Conservation (phyloP, 177 flowering plant species). For the Vitis hybrid region DNA sequence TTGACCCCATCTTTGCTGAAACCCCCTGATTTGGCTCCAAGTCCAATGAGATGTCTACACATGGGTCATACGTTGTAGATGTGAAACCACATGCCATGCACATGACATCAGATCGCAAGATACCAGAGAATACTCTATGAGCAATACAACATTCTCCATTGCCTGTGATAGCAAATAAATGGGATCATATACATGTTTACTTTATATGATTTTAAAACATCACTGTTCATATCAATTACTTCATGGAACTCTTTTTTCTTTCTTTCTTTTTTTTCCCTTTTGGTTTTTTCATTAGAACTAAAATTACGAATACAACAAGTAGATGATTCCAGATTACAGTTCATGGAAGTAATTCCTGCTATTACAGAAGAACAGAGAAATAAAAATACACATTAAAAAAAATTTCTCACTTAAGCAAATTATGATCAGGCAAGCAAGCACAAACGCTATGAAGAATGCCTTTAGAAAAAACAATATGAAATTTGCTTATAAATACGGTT, state of each 20-base stretch:
- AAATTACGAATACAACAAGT: not conserved
- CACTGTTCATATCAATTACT: not conserved
- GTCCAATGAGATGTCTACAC: slow-evolving; percentile 71
- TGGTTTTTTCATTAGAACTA: too few relatives aligned
- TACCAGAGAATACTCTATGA: slow-evolving; percentile 72
- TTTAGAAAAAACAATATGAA: too few relatives aligned
- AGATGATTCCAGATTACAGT: not conserved
- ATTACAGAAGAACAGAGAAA: not conserved
- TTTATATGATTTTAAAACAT: not conserved
- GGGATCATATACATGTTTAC: not conserved
- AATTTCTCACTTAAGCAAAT: not conserved
- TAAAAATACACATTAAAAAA: not conserved
- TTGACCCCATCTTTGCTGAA: slow-evolving; percentile 35
- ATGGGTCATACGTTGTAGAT: slow-evolving; percentile 72
- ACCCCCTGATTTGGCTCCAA: slow-evolving; percentile 53
- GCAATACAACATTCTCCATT: slow-evolving; percentile 74
- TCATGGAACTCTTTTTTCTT: not conserved
- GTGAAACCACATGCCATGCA: slow-evolving; percentile 72
- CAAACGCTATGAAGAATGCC: too few relatives aligned
- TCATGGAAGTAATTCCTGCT: not conserved
- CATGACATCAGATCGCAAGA: slow-evolving; percentile 69
- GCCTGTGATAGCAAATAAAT: slow-evolving; percentile 46
- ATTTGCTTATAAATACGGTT: too few relatives aligned
- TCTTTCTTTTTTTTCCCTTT: not conserved
- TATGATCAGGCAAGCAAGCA: too few relatives aligned